These are phyloP conservation scores for Polyporus tsugae DNA, from an alignment of 1,284 basidiomycete genomes.

Conservation along the genomic window DNA sequence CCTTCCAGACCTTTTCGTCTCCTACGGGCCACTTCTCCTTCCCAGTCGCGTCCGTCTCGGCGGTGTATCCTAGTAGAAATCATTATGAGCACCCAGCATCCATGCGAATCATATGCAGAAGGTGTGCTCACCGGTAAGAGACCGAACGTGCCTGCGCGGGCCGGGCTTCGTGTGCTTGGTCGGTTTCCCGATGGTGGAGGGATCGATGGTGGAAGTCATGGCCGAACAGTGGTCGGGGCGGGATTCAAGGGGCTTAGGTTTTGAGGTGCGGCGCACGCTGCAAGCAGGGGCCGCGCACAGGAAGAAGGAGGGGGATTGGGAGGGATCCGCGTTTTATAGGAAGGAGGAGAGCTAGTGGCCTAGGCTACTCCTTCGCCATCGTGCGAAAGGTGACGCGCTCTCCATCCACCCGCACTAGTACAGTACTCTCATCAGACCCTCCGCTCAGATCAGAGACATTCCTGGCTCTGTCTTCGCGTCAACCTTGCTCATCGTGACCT, in stretches of 20 bases:
- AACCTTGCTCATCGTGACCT: conserved; percentile 8
- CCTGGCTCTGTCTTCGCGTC: background rate
- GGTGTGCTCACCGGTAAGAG: conserved; percentile 66
- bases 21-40: conserved; percentile 89
- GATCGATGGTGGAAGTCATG: conserved; percentile 68
- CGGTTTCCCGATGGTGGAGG: conserved; percentile 69
- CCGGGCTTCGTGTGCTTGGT: conserved; percentile 43
- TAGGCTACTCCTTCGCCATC: background rate
- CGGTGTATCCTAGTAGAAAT: conserved; percentile 64
- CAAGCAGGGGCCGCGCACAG: conserved; percentile 11
- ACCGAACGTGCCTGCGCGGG: conserved; percentile 71
- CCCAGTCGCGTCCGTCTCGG: conserved; percentile 76
- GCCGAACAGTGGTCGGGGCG: conserved; percentile 8
- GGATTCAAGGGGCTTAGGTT: background rate
- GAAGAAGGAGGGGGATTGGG: conserved; percentile 5
- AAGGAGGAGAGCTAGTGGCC: background rate
- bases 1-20: conserved; percentile 84
- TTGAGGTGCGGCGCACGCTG: background rate
- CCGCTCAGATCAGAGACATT: background rate
- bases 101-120: background rate
- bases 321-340: conserved; percentile 15
- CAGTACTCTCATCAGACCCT: conserved; percentile 2
- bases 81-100: conserved; percentile 9
- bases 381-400: conserved; percentile 21
- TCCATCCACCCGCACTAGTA: background rate